Conservation (phyloP, 2,329 filamentous ascomycete species). For the Xylogone sp. region DNA sequence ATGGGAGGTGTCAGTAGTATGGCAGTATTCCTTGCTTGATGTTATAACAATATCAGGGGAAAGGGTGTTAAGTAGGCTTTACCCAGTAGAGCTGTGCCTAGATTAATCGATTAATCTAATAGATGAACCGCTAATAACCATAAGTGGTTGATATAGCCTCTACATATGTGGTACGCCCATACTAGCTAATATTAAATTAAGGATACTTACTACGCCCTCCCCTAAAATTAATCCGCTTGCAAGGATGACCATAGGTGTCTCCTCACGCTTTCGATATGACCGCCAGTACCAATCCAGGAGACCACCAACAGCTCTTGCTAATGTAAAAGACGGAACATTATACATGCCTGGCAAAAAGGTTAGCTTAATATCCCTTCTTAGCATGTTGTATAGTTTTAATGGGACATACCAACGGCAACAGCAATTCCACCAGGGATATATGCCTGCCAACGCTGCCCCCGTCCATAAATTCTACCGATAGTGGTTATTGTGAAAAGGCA, state of each 20-base stretch:
- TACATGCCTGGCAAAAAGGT: slow-evolving; percentile 70
- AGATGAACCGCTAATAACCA: neutral
- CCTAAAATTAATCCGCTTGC: slow-evolving; percentile 88
- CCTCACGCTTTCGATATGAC: slow-evolving; percentile 45
- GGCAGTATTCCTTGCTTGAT: too few species aligned
- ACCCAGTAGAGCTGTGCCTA: too few species aligned
- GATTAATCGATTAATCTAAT: neutral
- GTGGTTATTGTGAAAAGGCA: slow-evolving; percentile 71
- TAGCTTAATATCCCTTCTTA: neutral
- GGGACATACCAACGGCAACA: slow-evolving; percentile 74
- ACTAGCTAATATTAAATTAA: slow-evolving; percentile 81
- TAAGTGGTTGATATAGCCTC: neutral
- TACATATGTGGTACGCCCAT: slow-evolving; percentile 67
- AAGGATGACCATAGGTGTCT: slow-evolving; percentile 82
- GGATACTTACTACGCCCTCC: slow-evolving; percentile 87
- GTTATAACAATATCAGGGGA: too few species aligned
- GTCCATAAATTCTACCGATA: slow-evolving; percentile 56
- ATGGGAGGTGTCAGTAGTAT: too few species aligned
- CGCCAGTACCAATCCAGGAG: slow-evolving; percentile 75
- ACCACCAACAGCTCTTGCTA: slow-evolving; percentile 82
- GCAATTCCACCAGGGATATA: slow-evolving; percentile 91
- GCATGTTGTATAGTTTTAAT: slow-evolving; percentile 2
- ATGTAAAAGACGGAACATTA: slow-evolving; percentile 92
- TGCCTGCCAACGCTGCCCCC: slow-evolving; percentile 60
- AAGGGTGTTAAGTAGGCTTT: too few species aligned